These are phyloP conservation scores for Fusarium mexicanum DNA, from an alignment of 2,329 filamentous ascomycete genomes.

Conservation along the genomic window DNA sequence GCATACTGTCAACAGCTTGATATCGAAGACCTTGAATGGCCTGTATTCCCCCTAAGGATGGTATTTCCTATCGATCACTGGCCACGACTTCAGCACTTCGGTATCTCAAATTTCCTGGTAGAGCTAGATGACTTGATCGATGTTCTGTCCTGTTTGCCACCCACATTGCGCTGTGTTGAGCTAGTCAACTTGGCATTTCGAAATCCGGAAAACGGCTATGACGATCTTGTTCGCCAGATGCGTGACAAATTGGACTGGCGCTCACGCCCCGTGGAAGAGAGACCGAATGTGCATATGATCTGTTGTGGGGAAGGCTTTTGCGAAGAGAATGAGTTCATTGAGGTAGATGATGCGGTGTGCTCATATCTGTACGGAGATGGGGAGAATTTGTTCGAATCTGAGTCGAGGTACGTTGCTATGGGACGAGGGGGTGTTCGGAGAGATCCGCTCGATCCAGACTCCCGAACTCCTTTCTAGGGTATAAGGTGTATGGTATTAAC, in stretches of 20 bases:
- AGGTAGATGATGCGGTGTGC: neutral
- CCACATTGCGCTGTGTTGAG: neutral
- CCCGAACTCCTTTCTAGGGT: neutral
- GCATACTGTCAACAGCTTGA: rapidly evolving
- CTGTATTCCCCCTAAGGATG: neutral
- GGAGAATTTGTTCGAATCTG: neutral
- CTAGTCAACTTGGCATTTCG: neutral
- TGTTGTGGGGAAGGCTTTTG: neutral
- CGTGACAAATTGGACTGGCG: neutral
- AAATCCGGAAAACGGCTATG: rapidly evolving
- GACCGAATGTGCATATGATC: neutral
- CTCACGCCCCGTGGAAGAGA: neutral
- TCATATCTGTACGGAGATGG: neutral
- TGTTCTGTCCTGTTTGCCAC: neutral
- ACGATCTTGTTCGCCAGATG: neutral
- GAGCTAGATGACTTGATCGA: neutral
- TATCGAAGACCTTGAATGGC: neutral
- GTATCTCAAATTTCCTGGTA: neutral
- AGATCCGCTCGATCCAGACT: neutral
- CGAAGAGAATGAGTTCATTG: neutral
- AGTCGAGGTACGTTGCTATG: neutral
- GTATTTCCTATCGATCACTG: neutral
- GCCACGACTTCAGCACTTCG: neutral
- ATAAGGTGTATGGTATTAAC: neutral
- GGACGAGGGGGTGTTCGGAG: neutral